Evolutionary conservation across 2,329 filamentous ascomycete species (phyloP), one percentile per base, ranked within the genome.

Genomic region (Talaromyces pinophilus): DNA sequence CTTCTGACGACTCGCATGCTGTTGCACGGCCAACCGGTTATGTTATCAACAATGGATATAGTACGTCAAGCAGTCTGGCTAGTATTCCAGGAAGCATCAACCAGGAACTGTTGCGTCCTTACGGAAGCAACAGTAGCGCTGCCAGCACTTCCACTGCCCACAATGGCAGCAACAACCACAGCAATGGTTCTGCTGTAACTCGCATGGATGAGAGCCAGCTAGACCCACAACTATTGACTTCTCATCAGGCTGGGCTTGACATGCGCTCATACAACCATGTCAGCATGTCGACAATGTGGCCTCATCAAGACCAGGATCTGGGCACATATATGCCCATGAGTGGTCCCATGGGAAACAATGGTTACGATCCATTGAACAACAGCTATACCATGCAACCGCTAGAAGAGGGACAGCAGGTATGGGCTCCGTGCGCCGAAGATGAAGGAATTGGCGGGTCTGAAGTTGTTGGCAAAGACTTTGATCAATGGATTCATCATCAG

Each of bases 71-170:
- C 19, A 71, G 71, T 8, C 70, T 85, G 69, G 77, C 83, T 25
- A 80, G 78, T 1, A 70, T 83, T 59, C 80, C 81, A 7, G 79
- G 80, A 11, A 76, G 70, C 40, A 71, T 75, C 10, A 81, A 83
- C 67, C 76, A 80, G 55, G 81, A 82, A 22, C 74, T 83, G 60
- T 74, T 82, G 61, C 76, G 77, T 62, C 73, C 76, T 38, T 75
- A 74, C 22, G 40, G 62, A 15, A 59, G 52, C 30, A 48, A 17
- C 11, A 64, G 61, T 73, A n/a, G 61, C 71, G 2, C 68, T 75
- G 5, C 22, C 17, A 46, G n/a, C 19, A 38, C 62, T 6, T 19
- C 44, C n/a, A 61, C 42, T 30, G 44, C 55, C 79, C 82, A 28
- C 73, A 82, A 61, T 74, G 81, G 59, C 75, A 77, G 63, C 72